phyloP scores from a whole-genome alignment of 208 protist genomes.

The Zelonia costaricensis region DNA sequence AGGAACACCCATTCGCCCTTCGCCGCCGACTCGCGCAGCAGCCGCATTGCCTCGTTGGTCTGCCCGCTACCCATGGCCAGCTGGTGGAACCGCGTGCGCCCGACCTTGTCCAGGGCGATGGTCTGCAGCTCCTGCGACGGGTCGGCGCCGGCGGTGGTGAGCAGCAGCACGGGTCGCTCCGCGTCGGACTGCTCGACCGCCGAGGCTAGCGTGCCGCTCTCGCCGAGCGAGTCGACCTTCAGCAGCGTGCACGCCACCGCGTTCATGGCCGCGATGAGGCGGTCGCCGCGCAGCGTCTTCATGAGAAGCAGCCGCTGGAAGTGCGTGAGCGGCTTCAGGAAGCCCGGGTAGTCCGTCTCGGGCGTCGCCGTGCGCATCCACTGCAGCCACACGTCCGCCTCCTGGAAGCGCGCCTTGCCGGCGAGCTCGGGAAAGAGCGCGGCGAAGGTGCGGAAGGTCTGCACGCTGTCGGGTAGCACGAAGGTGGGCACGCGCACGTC shows the following conservation, averaged over 20 bases:
- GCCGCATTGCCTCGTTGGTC: conserved; percentile 87
- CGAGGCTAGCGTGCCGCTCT: conserved; percentile 59
- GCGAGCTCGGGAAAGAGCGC: conserved; percentile 77
- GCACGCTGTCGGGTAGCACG: conserved; percentile 84
- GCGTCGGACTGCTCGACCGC: conserved; percentile 54
- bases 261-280: conserved; percentile 94
- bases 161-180: conserved; percentile 90
- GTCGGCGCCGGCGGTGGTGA: conserved; percentile 96
- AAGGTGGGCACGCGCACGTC: conserved; percentile 86
- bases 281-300: conserved; percentile 95
- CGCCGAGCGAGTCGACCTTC: conserved; percentile 71
- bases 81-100: conserved; percentile 87
- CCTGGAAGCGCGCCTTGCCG: conserved; percentile 70
- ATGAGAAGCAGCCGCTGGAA: conserved; percentile 97
- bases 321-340: conserved; percentile 80
- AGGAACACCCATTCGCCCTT: conserved; percentile 95
- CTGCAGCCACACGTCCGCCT: conserved; percentile 91
- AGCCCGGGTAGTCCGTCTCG: conserved; percentile 87
- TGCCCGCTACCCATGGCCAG: conserved; percentile 97
- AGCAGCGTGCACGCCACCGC: conserved; percentile 78
- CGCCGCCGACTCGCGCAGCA: conserved; percentile 71
- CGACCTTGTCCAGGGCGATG: conserved; percentile 78
- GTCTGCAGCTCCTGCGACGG: conserved; percentile 94
- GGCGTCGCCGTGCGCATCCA: conserved; percentile 90
- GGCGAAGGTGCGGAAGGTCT: conserved; percentile 76